Percentiles rank a stretch among this genome's conserved stretches.
Evolutionary conservation across 1,284 basidiomycete genomes (phyloP).

Genomic region (Coriolopsis trogii): DNA sequence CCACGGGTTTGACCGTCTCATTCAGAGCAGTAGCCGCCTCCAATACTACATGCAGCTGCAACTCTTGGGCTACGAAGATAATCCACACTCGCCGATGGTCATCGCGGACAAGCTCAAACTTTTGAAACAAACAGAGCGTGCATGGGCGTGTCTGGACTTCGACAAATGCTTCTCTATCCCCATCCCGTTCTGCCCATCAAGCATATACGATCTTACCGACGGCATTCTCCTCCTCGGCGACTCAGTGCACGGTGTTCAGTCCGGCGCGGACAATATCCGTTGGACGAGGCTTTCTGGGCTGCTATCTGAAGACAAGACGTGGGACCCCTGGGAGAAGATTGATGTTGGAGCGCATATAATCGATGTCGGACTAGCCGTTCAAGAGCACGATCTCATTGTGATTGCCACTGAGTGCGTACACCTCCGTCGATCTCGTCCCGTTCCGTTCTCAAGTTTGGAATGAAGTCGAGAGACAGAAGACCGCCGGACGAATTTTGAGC

Average conservation of each 20-base stretch:
- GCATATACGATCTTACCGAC: conserved; percentile 48
- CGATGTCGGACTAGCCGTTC: conserved; percentile 47
- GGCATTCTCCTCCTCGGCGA: conserved; percentile 47
- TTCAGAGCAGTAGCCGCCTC: conserved; percentile 34
- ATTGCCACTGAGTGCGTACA: conserved; percentile 42
- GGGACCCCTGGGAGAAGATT: conserved; percentile 37
- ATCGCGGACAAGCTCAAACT: conserved; percentile 34
- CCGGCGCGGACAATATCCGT: conserved; percentile 15
- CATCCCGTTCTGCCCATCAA: conserved; percentile 25
- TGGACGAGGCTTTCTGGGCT: conserved; percentile 8
- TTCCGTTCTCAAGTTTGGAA: neutral
- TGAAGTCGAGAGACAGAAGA: conserved; percentile 15
- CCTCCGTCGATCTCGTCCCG: neutral
- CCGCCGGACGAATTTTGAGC: conserved; percentile 23
- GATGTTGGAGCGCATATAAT: conserved; percentile 31
- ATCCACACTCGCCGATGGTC: conserved; percentile 29
- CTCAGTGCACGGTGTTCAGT: conserved; percentile 7
- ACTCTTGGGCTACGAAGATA: conserved; percentile 38
- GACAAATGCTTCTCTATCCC: conserved; percentile 11
- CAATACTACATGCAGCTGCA: conserved; percentile 41
- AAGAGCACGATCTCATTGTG: conserved; percentile 53
- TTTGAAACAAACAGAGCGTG: conserved; percentile 34
- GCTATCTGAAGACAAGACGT: neutral
- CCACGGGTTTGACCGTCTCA: conserved; percentile 31
- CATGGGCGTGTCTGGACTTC: conserved; percentile 25